Evolutionary conservation across 208 protist species (phyloP), one percentile per base, ranked within the genome.

Genomic region (Leishmania tarentolae): DNA sequence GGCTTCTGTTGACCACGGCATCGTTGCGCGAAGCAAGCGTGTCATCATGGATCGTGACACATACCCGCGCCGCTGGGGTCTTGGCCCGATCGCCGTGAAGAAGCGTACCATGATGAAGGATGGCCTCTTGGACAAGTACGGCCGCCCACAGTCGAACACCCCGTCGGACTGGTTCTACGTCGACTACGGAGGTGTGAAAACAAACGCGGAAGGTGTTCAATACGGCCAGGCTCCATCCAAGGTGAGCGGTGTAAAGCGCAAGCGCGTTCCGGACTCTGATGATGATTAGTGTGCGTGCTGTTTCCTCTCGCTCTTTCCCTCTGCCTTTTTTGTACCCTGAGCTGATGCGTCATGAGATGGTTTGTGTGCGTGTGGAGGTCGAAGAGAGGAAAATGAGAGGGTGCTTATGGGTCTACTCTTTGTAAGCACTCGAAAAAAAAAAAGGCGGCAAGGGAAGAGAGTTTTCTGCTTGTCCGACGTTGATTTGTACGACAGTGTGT

Each of bases 41-140:
- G 99, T 99, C 40, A 99, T 99, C 76, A 99, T 99, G 99, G 99
- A 99, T 80, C 94, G 99, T 71, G 98, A 99, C 87, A 99, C 98
- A 4, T 99, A 99, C 92, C 99, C 99, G 35, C 93, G 97, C 53
- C 89, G 96, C 56, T 99, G 99, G 99, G 99, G 99, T 81, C 88
- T 99, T 1, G 99, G 98, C 56, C 97, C 95, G 24, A 82, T 98
- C 74, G 98, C 99, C 17, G 84, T 96, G 59, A 91, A 98, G 86
- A 99, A 99, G 96, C 99, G 99, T 87, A 88, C 90, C 47, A 91
- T 99, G 89, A 99, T 99, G 85, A 93, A 96, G 86, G 95, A 97
- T 40, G 99, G 99, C 76, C 98, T 99, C 75, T 91, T 99, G 28
- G 99, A 99, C 90, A 99, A 99, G 92, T 99, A 99, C 90, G 99